Evolutionary conservation across 192 early-diverging fungal genomes (phyloP).

Genomic region (Rhizoclosmatium globosum): DNA sequence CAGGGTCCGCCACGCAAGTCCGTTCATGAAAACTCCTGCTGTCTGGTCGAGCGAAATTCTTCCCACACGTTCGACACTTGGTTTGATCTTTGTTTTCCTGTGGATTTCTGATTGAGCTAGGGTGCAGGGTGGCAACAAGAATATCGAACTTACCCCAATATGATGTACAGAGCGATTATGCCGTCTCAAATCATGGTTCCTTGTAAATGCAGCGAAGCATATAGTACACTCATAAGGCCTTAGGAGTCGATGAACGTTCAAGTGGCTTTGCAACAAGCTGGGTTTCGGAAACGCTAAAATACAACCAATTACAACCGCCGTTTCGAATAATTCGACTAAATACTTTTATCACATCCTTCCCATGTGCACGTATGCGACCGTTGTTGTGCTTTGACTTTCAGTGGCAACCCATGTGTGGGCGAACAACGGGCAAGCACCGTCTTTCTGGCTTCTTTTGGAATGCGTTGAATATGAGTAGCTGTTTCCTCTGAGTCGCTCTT

Average conservation of each 20-base stretch:
- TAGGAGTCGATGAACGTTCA: constrained; percentile 3
- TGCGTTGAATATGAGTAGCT: too few species aligned
- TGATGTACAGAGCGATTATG: constrained; percentile 17
- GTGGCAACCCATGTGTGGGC: background rate
- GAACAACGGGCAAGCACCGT: too few species aligned
- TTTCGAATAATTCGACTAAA: background rate
- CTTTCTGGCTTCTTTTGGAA: too few species aligned
- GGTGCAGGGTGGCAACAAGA: too few species aligned
- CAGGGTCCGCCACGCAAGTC: background rate
- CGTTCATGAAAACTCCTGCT: constrained; percentile 12
- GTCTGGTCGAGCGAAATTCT: constrained; percentile 8
- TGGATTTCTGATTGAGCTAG: too few species aligned
- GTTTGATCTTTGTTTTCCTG: background rate
- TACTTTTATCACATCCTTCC: constrained; percentile 16
- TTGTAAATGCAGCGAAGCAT: constrained; percentile 19
- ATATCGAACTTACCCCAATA: background rate
- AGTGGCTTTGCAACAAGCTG: constrained; percentile 12
- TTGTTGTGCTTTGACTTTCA: background rate
- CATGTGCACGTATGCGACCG: constrained; percentile 7
- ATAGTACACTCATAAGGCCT: constrained; percentile 9
- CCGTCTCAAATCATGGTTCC: constrained; percentile 31
- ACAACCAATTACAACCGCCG: background rate
- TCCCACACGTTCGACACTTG: background rate
- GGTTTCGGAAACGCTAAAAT: constrained; percentile 25
- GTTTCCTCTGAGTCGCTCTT: too few species aligned